Percentiles rank a stretch among this genome's conserved stretches.
Evolutionary conservation across 2,329 filamentous ascomycete genomes (phyloP).

Genomic region (Didymella keratinophila): DNA sequence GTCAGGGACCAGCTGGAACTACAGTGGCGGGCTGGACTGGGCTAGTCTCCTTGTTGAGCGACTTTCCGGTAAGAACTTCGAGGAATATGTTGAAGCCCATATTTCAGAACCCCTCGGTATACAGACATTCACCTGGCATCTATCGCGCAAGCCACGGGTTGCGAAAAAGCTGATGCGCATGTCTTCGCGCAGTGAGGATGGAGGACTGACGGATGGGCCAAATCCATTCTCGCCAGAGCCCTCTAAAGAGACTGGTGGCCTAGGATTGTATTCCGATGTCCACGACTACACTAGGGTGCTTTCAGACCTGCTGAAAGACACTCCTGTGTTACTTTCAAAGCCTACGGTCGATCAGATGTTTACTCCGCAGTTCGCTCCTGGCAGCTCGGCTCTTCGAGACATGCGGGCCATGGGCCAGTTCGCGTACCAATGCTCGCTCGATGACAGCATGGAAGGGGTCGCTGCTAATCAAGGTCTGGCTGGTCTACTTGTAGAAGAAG

Average conservation of each 20-base stretch:
- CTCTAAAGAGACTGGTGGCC: constrained; percentile 29
- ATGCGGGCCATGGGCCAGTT: constrained; percentile 20
- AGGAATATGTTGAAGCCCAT: constrained; percentile 20
- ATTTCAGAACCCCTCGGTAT: constrained; percentile 34
- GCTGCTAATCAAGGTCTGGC: constrained; percentile 28
- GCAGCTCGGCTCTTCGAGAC: background rate
- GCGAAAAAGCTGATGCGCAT: constrained; percentile 30
- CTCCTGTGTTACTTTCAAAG: background rate
- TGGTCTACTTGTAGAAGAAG: constrained; percentile 12
- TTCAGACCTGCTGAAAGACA: constrained; percentile 19
- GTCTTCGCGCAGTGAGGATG: constrained; percentile 28
- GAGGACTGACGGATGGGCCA: constrained; percentile 24
- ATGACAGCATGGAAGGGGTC: constrained; percentile 24
- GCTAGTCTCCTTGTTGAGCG: constrained; percentile 55
- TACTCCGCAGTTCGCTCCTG: background rate
- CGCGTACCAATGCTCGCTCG: constrained; percentile 16
- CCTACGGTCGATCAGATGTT: constrained; percentile 2
- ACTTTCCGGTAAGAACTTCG: constrained; percentile 50
- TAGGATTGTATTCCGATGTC: constrained; percentile 31
- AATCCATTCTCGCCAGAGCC: constrained; percentile 24
- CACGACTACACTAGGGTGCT: constrained; percentile 37
- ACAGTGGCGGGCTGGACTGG: constrained; percentile 60
- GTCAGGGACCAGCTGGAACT: constrained; percentile 58
- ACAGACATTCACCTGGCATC: constrained; percentile 39
- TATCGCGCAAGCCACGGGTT: constrained; percentile 26